A percentile compares a stretch with the other conserved stretches of the same genome.
Conservation (phyloP, 2,329 filamentous ascomycete species). For the Diaporthe sp. region DNA sequence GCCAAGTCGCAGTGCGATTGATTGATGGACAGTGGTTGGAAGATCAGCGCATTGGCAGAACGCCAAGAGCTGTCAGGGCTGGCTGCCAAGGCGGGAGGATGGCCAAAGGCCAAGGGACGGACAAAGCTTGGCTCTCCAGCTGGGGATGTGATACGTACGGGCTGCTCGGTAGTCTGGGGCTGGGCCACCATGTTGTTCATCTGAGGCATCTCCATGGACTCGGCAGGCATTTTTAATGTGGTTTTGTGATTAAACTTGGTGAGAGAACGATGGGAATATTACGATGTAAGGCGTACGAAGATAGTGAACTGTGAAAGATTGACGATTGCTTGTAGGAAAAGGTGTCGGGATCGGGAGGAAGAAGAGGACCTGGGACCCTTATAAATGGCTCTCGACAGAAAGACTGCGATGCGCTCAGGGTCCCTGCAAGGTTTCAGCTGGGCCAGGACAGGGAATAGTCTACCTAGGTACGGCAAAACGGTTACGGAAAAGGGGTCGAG, state of each 20-base stretch:
- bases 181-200: constrained; percentile 39
- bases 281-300: not conserved
- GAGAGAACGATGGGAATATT: not conserved
- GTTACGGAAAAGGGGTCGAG: constrained; percentile 22
- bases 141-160: constrained; percentile 41
- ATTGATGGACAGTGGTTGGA: not conserved
- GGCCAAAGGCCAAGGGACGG: constrained; percentile 23
- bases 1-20: not conserved
- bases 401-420: constrained; percentile 22
- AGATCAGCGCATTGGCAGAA: constrained; percentile 4
- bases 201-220: constrained; percentile 39
- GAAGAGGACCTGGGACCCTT: constrained; percentile 15
- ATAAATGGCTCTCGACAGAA: constrained; percentile 17
- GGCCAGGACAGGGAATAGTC: constrained; percentile 11
- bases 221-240: constrained; percentile 35
- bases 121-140: constrained; percentile 25
- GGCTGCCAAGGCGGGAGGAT: constrained; percentile 35
- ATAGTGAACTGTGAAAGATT: not conserved
- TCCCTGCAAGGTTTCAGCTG: constrained; percentile 33
- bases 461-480: not conserved
- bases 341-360: not conserved
- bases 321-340: not conserved
- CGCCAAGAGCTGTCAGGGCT: constrained; percentile 13
- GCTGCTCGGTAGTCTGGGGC: constrained; percentile 43
- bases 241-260: not conserved